These are phyloP conservation scores for Penicillium cataractarum DNA, from an alignment of 495 filamentous ascomycete species.

Conservation along the genomic window DNA sequence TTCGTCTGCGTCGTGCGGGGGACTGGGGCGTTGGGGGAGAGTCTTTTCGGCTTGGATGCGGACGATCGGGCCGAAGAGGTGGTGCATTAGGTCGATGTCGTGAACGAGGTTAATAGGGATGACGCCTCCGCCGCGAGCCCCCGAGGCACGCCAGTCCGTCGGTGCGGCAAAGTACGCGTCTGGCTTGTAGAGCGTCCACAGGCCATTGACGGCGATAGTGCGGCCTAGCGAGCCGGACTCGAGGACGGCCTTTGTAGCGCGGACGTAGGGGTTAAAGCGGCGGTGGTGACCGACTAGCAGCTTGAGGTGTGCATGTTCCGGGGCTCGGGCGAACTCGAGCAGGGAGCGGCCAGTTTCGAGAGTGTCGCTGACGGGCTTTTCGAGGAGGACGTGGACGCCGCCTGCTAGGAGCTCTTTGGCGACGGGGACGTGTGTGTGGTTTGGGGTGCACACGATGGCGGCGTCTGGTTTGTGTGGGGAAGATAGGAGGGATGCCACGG, in stretches of 20 bases:
- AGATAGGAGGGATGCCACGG: conserved; percentile 46
- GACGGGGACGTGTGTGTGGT: conserved; percentile 57
- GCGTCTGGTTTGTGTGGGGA: conserved; percentile 48
- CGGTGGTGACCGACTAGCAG: conserved; percentile 63
- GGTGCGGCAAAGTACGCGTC: conserved; percentile 52
- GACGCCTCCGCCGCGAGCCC: conserved; percentile 45
- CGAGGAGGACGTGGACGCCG: conserved; percentile 58
- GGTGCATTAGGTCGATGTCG: conserved; percentile 62
- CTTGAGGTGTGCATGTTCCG: conserved; percentile 37
- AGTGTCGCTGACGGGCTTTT: conserved; percentile 58
- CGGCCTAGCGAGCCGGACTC: conserved; percentile 44
- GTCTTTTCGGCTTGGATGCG: conserved; percentile 55
- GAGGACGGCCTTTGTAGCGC: conserved; percentile 51
- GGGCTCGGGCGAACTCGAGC: conserved; percentile 26
- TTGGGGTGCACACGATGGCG: conserved; percentile 64
- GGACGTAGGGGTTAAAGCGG: conserved; percentile 61
- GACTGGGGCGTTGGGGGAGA: conserved; percentile 38
- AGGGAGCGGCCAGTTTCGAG: conserved; percentile 44
- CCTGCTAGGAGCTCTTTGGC: conserved; percentile 51
- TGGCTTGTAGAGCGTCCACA: conserved; percentile 59
- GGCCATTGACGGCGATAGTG: conserved; percentile 56
- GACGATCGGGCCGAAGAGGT: conserved; percentile 57
- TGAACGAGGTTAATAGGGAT: conserved; percentile 64
- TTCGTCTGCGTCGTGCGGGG: conserved; percentile 55
- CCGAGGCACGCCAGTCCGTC: conserved; percentile 50